A percentile compares a stretch with the other conserved stretches of the same genome.
Conservation (phyloP, 192 early-diverging fungal species). For the Backusella australiensis region DNA sequence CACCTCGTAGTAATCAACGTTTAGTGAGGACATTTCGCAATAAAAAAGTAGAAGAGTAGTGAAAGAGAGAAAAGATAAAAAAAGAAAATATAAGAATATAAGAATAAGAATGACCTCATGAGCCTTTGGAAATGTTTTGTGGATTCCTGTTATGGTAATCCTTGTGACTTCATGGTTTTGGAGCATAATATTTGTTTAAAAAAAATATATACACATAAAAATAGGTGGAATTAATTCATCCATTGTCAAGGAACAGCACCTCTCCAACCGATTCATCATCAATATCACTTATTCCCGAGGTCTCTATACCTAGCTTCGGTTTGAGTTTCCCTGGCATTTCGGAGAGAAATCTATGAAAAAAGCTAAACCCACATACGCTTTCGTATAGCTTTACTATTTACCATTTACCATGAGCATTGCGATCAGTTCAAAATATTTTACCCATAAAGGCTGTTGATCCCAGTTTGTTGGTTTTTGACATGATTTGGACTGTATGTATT, state of each 20-base stretch:
- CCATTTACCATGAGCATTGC: not conserved
- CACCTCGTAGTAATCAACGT: conserved; percentile 66
- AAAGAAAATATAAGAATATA: not conserved
- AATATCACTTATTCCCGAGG: too few relatives aligned
- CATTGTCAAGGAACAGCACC: too few relatives aligned
- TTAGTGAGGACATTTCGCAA: not conserved
- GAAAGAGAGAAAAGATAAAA: not conserved
- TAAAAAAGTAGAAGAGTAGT: not conserved
- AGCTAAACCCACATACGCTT: not conserved
- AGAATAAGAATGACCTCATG: not conserved
- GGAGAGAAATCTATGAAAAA: too few relatives aligned
- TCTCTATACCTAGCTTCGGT: too few relatives aligned
- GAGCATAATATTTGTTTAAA: not conserved
- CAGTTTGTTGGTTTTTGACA: too few relatives aligned
- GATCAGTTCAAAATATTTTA: too few relatives aligned
- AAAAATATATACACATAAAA: not conserved
- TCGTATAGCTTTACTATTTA: not conserved
- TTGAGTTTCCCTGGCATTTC: too few relatives aligned
- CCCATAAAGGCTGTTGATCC: too few relatives aligned
- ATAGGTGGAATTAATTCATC: too few relatives aligned
- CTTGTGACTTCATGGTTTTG: not conserved
- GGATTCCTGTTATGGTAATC: not conserved
- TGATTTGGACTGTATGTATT: not conserved
- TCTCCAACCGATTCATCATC: too few relatives aligned
- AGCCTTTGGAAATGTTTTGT: not conserved